These are phyloP conservation scores for Orbilia blumenaviensis DNA, from an alignment of 2,329 filamentous ascomycete genomes.

Conservation along the genomic window DNA sequence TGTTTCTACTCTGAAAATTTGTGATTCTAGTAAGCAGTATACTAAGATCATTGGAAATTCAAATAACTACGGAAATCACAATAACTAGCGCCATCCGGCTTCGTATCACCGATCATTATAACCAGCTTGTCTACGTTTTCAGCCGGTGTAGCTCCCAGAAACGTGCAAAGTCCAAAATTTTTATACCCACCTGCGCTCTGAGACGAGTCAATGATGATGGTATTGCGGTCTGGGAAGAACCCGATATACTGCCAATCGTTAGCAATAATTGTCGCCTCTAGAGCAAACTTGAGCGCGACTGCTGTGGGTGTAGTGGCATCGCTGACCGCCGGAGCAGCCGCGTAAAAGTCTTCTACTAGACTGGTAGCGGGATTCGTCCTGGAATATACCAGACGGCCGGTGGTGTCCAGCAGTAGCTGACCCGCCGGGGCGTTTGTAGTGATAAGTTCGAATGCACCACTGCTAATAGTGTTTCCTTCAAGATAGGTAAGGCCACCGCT, in stretches of 20 bases:
- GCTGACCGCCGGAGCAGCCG: not conserved
- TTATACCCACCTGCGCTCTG: not conserved
- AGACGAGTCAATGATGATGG: not conserved
- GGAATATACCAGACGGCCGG: not conserved
- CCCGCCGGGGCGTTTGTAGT: not conserved
- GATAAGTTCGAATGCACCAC: not conserved
- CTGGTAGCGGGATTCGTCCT: not conserved
- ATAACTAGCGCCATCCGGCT: not conserved
- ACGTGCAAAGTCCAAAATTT: not conserved
- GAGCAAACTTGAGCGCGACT: not conserved
- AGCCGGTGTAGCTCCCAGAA: not conserved
- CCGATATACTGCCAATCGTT: not conserved
- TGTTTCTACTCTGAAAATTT: too few relatives aligned
- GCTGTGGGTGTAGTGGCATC: not conserved
- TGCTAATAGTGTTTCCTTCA: not conserved
- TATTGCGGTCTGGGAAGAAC: not conserved
- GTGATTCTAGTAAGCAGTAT: too few relatives aligned
- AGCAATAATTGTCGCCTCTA: not conserved
- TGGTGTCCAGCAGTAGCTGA: not conserved
- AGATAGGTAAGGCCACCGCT: not conserved
- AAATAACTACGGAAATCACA: not conserved
- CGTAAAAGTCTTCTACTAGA: not conserved
- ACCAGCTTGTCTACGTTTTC: not conserved
- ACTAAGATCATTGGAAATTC: not conserved
- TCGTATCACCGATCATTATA: not conserved